Evolutionary conservation across 305 asterid genomes (phyloP).

Genomic region (Solanum aculeatissimum): DNA sequence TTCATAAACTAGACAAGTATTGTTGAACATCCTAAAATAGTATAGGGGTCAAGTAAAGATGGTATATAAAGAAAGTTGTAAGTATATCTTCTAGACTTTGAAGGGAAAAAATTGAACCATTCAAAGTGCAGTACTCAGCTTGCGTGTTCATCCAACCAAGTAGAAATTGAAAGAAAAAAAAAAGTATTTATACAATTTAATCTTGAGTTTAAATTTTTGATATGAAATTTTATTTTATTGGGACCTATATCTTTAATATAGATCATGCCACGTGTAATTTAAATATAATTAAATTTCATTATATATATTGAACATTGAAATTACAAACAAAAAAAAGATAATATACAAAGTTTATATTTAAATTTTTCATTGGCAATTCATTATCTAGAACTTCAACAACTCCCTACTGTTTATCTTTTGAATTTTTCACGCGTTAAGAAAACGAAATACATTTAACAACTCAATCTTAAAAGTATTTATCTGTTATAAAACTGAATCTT

Average conservation of each 20-base stretch:
- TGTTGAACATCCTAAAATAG: too few relatives aligned
- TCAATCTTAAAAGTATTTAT: neutral
- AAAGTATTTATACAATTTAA: neutral
- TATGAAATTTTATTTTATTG: neutral
- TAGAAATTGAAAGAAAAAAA: neutral
- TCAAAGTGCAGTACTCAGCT: neutral
- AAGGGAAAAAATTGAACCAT: neutral
- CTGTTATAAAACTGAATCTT: too few relatives aligned
- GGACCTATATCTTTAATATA: neutral
- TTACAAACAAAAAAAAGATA: fast-evolving
- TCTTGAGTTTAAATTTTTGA: neutral
- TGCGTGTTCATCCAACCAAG: neutral
- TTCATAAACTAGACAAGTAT: too few relatives aligned
- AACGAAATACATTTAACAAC: neutral
- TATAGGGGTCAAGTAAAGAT: too few relatives aligned
- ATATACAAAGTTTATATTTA: neutral
- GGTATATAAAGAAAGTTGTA: neutral
- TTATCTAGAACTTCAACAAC: neutral
- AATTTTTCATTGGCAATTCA: neutral
- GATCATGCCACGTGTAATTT: neutral
- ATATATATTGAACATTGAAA: neutral
- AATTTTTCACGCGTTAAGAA: neutral
- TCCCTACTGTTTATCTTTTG: neutral
- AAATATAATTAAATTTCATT: neutral
- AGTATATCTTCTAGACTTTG: neutral